Base-by-base conservation (phyloP, 1,284 basidiomycete species). In the Trametes sp. region DNA sequence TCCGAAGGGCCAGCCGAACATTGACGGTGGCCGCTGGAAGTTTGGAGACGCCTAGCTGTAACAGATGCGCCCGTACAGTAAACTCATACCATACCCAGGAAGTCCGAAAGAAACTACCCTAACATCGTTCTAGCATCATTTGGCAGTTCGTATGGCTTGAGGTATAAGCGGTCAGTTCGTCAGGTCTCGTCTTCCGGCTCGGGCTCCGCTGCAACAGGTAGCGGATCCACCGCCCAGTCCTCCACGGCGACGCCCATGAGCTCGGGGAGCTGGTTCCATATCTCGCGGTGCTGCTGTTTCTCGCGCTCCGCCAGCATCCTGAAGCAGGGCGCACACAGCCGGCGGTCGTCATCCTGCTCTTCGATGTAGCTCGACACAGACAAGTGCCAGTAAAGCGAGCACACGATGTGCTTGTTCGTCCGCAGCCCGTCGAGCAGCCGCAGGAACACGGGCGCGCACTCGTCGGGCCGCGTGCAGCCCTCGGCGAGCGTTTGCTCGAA, bases 391-490 rank as follows among this genome's bases (percentile, higher is more conserved):
- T 36, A 13, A 23, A 56, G 54, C 28, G 44, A 31, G 46, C 36
- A 57, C 33, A 63, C 62, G 21, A 63, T 57, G 13, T 42, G 31
- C 41, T 63, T 54, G 23, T 63, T 35, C 26, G 23, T 53, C 53
- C 57, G 42, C 19, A 63, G 52, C 49, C 59, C 62, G 48, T 63
- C 62, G 1, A 63, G 19, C 35, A 63, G 46, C 19, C 53, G 49
- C 23, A 59, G 46, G 41, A 63, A 59, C 10, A 63, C 49, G 4
- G 62, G 41, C 31, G 24, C 57, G 54, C 62, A 63, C 16, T 56
- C 62, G 48, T 59, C 57, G 19, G 53, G 62, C 1, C 62, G 62
- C 48, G 62, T 56, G 52, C 62, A 63, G 36, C 48, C 62, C 38
- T 55, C 53, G 10, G 57, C 38, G 26, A 63, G 62, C 45, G 57